These are phyloP conservation scores for Crithidia sp. DNA, from an alignment of 208 protist species.

Conservation along the genomic window DNA sequence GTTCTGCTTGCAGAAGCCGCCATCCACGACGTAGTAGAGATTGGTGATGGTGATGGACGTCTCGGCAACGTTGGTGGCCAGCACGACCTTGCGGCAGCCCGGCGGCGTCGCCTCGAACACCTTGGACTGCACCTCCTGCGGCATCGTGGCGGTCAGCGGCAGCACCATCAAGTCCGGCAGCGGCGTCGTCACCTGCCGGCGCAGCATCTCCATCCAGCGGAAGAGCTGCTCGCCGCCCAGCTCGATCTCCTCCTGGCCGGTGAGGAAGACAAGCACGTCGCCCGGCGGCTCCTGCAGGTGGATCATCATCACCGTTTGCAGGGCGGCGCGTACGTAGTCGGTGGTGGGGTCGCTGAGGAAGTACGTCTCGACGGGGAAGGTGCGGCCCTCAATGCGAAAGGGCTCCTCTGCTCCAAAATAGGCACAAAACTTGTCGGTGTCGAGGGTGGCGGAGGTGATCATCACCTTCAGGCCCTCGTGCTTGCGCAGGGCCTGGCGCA, in stretches of 20 bases:
- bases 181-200: slow-evolving; percentile 46
- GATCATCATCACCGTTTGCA: slow-evolving; percentile 99
- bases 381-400: slow-evolving; percentile 98
- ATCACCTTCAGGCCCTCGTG: slow-evolving; percentile 97
- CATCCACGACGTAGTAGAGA: slow-evolving; percentile 98
- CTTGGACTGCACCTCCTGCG: slow-evolving; percentile 97
- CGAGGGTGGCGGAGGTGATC: slow-evolving; percentile 98
- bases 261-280: slow-evolving; percentile 99
- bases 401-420: slow-evolving; percentile 97
- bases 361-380: slow-evolving; percentile 97
- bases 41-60: slow-evolving; percentile 99
- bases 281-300: slow-evolving; percentile 97
- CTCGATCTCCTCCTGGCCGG: slow-evolving; percentile 99
- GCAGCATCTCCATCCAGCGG: slow-evolving; percentile 87
- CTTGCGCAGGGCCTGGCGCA: slow-evolving; percentile 93
- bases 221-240: slow-evolving; percentile 97
- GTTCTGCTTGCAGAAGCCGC: slow-evolving; percentile 98
- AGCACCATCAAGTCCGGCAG: slow-evolving; percentile 96
- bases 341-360: slow-evolving; percentile 92
- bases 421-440: slow-evolving; percentile 97
- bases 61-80: slow-evolving; percentile 99
- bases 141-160: slow-evolving; percentile 98
- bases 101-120: slow-evolving; percentile 98
- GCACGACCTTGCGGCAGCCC: slow-evolving; percentile 95
- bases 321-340: slow-evolving; percentile 97